Base-by-base conservation (phyloP, 2,329 filamentous ascomycete genomes). In the Trichoderma sp. region DNA sequence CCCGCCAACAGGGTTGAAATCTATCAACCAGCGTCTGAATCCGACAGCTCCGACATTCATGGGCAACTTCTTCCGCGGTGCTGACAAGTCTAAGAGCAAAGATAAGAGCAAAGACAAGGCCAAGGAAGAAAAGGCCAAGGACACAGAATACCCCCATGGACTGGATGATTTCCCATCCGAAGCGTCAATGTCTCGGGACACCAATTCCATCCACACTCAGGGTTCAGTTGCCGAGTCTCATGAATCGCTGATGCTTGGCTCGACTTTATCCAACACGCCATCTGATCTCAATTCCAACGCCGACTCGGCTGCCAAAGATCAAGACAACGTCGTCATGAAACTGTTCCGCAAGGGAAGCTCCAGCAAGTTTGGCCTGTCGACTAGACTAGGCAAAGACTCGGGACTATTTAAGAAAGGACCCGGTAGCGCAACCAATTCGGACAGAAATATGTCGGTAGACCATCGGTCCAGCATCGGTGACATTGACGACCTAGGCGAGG, bases 41-140 rank as follows among this genome's bases (percentile, higher is more conserved):
- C 96, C 96, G 8, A 89, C 93, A 7, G 96, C 95, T 0, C 95
- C 95, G 9, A 93, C 92, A 1, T 98, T 98, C 79, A 95, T 92
- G 81, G 91, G 87, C 11, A 87, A 90, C 47, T 88, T 96, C 72
- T 88, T 90, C 76, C 84, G 86, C 23, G 81, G 79, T 73, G 74
- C 77, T 26, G 85, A 62, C 68, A 71, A 68, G 36, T 74, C 77
- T 17, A 82, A 78, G 71, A 81, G 82, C 59, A 81, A 81, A 74
- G 74, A 71, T 30, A 61, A 57, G 23, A 74, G 39, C 23, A 68
- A 34, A 23, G 74, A 78, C 28, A 82, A 78, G 71, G 81, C 82
- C 43, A 81, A 81, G 74, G 74, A 57, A n/a, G 62, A 77, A 28
- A 79, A 79, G 73, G 75, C 78, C 15, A 81, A 80, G 71, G 81